phyloP scores from a whole-genome alignment of 257 asterid genomes.

The Apocynum venetum region DNA sequence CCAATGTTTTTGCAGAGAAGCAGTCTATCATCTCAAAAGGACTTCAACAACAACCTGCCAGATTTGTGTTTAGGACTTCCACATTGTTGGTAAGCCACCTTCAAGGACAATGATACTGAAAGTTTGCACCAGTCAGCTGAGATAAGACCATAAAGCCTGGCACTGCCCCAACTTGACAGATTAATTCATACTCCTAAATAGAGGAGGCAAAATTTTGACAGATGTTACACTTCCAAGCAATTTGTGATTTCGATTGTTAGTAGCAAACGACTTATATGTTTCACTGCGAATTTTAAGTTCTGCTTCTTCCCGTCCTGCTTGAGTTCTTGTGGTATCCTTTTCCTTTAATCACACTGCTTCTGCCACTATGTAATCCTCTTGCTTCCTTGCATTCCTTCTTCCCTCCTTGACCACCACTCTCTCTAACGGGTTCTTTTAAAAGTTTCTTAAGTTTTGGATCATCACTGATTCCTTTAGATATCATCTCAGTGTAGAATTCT shows the following conservation, averaged over 20 bases:
- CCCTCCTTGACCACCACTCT: constrained; percentile 12
- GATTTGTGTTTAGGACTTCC: no score
- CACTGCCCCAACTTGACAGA: neutral
- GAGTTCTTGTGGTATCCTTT: constrained; percentile 22
- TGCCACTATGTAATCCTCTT: constrained; percentile 22
- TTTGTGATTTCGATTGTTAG: neutral
- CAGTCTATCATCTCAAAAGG: no score
- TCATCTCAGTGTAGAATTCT: constrained; percentile 70
- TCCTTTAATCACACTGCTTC: constrained; percentile 11
- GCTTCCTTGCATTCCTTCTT: constrained; percentile 26
- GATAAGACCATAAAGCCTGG: no score
- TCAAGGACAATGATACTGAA: no score
- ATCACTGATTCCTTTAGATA: constrained; percentile 29
- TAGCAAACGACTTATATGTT: neutral
- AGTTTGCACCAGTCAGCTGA: no score
- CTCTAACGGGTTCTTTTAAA: constrained; percentile 31
- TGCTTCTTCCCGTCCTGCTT: constrained; percentile 12
- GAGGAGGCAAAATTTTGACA: neutral
- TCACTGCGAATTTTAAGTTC: neutral
- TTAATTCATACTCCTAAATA: neutral
- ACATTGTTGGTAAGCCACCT: no score
- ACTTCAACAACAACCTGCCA: no score
- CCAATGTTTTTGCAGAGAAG: no score
- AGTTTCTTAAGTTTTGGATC: constrained; percentile 63
- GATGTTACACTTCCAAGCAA: neutral